phyloP scores from a whole-genome alignment of 139 green algal genomes.

The Coelastrella sp. region DNA sequence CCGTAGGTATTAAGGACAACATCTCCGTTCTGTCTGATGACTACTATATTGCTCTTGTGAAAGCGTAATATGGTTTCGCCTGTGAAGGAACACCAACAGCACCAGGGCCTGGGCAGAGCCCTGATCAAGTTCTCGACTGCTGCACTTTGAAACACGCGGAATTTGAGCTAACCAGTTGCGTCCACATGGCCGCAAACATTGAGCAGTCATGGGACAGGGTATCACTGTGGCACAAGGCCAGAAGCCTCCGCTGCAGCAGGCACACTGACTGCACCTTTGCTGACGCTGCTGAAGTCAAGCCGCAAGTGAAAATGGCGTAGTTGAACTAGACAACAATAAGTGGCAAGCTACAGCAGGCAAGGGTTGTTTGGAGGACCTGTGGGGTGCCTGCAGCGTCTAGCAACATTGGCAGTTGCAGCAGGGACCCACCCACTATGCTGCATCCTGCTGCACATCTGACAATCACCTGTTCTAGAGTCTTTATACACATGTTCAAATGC shows the following conservation, averaged over 20 bases:
- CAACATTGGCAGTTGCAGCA: neutral
- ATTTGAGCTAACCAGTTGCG: too few relatives aligned
- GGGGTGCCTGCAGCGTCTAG: neutral
- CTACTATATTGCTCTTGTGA: conserved; percentile 36
- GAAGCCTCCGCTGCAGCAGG: too few relatives aligned
- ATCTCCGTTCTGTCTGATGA: conserved; percentile 42
- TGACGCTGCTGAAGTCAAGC: too few relatives aligned
- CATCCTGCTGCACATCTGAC: neutral
- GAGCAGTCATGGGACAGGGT: too few relatives aligned
- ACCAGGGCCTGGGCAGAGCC: neutral
- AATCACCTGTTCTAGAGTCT: neutral
- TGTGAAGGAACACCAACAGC: neutral
- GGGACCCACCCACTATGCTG: neutral
- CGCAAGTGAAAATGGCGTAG: too few relatives aligned
- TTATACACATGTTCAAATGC: conserved; percentile 34
- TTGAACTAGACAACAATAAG: too few relatives aligned
- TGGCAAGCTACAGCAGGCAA: too few relatives aligned
- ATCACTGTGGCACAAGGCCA: too few relatives aligned
- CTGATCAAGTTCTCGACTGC: neutral
- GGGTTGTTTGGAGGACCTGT: too few relatives aligned
- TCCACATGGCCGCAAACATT: too few relatives aligned
- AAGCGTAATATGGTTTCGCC: conserved; percentile 32
- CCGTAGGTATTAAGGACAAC: conserved; percentile 46
- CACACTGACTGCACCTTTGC: too few relatives aligned
- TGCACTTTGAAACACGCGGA: neutral